phyloP scores from a whole-genome alignment of 352 stramenopile genomes.

The Phytophthora ohioensis region DNA sequence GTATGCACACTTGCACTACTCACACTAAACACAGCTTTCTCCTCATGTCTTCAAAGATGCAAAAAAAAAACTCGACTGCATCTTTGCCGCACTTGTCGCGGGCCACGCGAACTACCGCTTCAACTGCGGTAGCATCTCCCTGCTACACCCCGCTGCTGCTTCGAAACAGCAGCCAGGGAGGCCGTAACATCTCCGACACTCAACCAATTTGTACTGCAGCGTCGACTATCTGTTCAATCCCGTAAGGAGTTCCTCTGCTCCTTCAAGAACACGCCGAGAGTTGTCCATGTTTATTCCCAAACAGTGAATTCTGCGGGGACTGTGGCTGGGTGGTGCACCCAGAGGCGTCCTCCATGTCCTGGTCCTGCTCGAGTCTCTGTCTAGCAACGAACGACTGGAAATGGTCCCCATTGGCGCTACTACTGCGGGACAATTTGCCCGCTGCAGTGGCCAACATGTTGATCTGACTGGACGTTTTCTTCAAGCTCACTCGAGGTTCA shows the following conservation, averaged over 20 bases:
- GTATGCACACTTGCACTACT: slow-evolving; percentile 42
- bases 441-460: slow-evolving; percentile 52
- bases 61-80: slow-evolving; percentile 10
- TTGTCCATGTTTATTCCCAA: slow-evolving; percentile 39
- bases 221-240: slow-evolving; percentile 17
- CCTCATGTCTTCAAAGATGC: slow-evolving; percentile 30
- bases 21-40: slow-evolving; percentile 23
- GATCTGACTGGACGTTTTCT: slow-evolving; percentile 76
- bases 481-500: slow-evolving; percentile 47
- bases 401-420: slow-evolving; percentile 31
- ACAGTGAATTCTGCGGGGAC: slow-evolving; percentile 37
- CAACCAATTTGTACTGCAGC: slow-evolving; percentile 8
- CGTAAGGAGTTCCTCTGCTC: slow-evolving; percentile 17
- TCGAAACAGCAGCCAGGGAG: slow-evolving; percentile 12
- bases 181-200: slow-evolving; percentile 12
- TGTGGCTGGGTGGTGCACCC: slow-evolving; percentile 37
- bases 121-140: slow-evolving; percentile 12
- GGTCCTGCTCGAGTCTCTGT: slow-evolving; percentile 41
- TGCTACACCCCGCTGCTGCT: background rate
- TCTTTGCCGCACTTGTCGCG: slow-evolving; percentile 20
- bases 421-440: slow-evolving; percentile 35
- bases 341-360: slow-evolving; percentile 59
- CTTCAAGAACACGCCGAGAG: slow-evolving; percentile 48
- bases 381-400: slow-evolving; percentile 41
- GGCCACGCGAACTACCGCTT: slow-evolving; percentile 20